Percentiles rank a stretch among this genome's conserved stretches.
Evolutionary conservation across 1,284 basidiomycete genomes (phyloP).

Genomic region (Violaceomyces palustris): DNA sequence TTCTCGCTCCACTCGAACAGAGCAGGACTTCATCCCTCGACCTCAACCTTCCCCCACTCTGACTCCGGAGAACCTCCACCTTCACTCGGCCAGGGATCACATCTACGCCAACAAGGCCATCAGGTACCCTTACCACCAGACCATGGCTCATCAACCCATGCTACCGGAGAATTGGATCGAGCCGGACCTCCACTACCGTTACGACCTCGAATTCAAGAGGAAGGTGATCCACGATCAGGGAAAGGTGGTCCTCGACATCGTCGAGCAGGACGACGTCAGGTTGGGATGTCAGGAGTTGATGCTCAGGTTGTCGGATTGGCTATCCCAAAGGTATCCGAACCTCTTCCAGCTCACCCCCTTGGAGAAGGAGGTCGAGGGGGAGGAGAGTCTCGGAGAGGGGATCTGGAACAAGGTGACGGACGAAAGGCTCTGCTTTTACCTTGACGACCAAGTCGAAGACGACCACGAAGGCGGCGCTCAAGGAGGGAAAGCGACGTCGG

Average conservation of each 20-base stretch:
- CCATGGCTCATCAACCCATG: constrained; percentile 55
- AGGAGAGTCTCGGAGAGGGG: too few relatives aligned
- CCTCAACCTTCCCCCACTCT: too few relatives aligned
- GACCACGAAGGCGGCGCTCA: too few relatives aligned
- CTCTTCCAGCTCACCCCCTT: constrained; percentile 45
- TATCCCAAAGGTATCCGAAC: constrained; percentile 55
- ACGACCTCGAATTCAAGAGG: constrained; percentile 55
- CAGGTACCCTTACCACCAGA: constrained; percentile 31
- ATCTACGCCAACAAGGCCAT: constrained; percentile 31
- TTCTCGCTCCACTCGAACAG: too few relatives aligned
- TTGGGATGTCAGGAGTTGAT: constrained; percentile 54
- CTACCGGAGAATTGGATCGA: constrained; percentile 57
- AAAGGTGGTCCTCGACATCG: constrained; percentile 53
- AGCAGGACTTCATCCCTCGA: too few relatives aligned
- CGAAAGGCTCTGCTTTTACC: too few relatives aligned
- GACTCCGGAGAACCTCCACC: too few relatives aligned
- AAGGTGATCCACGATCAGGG: constrained; percentile 53
- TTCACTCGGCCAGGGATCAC: too few relatives aligned
- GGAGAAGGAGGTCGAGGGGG: too few relatives aligned
- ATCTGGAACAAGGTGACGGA: too few relatives aligned
- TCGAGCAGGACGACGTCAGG: constrained; percentile 54
- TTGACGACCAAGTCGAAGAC: too few relatives aligned
- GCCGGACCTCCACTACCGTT: constrained; percentile 54
- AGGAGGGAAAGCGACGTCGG: too few relatives aligned
- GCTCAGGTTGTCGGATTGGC: constrained; percentile 53